Evolutionary conservation across 768 basidiomycete genomes (phyloP).

Genomic region (Auricularia cornea): DNA sequence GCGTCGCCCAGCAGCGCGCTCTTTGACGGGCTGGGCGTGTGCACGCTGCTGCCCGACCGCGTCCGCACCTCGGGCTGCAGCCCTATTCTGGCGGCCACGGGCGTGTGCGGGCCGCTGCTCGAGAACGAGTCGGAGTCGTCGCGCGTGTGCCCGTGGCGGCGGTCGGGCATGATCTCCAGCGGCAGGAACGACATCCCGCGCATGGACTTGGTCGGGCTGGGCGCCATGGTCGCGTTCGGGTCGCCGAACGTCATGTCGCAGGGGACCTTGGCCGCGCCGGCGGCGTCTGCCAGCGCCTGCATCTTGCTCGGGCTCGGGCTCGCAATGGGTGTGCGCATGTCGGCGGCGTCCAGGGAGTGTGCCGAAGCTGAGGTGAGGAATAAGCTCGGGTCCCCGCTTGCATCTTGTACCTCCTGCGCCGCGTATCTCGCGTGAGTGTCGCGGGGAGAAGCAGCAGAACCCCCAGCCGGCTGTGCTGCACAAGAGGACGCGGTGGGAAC

Average conservation of each 20-base stretch:
- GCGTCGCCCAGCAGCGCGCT: neutral
- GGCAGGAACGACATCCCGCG: neutral
- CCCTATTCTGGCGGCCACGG: neutral
- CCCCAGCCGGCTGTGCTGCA: neutral
- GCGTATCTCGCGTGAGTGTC: no score
- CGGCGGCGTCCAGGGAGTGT: no score
- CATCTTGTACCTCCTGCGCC: no score
- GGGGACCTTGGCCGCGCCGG: neutral
- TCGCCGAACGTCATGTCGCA: neutral
- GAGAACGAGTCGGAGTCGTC: neutral
- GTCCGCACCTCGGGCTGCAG: neutral
- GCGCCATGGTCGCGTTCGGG: neutral
- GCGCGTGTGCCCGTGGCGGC: neutral
- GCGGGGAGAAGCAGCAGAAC: no score
- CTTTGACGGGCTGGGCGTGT: neutral
- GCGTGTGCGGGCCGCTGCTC: neutral
- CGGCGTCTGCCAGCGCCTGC: no score
- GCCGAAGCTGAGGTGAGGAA: no score
- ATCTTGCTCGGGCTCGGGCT: no score
- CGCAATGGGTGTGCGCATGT: no score
- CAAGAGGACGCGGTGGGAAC: neutral
- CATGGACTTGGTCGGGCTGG: neutral
- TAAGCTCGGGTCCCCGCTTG: no score
- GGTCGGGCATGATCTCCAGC: neutral
- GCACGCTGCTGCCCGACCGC: neutral